Evolutionary conservation across 345 rosid species (phyloP).

Genomic region (Diplotaxis tenuifolia): DNA sequence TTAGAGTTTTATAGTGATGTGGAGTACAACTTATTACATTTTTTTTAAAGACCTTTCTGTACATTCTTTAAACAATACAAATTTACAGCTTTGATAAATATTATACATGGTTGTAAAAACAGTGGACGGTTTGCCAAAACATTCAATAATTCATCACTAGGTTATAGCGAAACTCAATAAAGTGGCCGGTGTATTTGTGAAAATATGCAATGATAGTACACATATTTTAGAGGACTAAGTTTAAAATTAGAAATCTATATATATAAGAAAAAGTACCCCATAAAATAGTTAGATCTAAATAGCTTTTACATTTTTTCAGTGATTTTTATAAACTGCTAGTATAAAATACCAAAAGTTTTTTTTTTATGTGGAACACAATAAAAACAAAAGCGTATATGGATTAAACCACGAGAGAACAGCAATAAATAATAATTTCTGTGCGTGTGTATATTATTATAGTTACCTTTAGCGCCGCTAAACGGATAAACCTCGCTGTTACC

Average conservation of each 20-base stretch:
- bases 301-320: background rate
- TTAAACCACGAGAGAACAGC: background rate
- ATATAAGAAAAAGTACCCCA: background rate
- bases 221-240: too few relatives aligned
- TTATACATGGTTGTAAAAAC: background rate
- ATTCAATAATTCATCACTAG: background rate
- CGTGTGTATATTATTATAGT: background rate
- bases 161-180: background rate
- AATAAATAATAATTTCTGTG: background rate
- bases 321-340: too few relatives aligned
- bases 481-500: conserved; percentile 1
- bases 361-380: background rate
- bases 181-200: background rate
- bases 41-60: too few relatives aligned
- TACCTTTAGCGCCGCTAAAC: background rate
- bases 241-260: too few relatives aligned
- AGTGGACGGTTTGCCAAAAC: background rate
- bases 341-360: too few relatives aligned
- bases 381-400: background rate
- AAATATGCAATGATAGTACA: too few relatives aligned
- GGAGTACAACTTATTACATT: too few relatives aligned
- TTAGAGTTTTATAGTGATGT: too few relatives aligned
- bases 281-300: too few relatives aligned
- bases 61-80: too few relatives aligned
- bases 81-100: background rate